Conservation (phyloP, 2,329 filamentous ascomycete genomes). For the Pseudogymnoascus sp. region DNA sequence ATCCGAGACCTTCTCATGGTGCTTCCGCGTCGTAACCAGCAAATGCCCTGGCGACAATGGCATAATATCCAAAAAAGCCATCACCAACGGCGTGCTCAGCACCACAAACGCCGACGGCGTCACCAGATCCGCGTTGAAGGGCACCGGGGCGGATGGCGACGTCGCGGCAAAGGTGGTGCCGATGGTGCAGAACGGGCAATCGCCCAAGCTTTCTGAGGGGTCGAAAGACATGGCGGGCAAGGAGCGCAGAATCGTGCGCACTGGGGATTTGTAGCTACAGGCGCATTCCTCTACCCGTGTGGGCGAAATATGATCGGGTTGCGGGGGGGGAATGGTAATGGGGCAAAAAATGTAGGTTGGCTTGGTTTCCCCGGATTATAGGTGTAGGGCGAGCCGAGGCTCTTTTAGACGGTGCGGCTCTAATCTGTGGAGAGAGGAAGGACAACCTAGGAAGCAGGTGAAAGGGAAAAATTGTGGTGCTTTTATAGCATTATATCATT, state of each 20-base stretch:
- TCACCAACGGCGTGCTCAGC: constrained; percentile 64
- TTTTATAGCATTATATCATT: not conserved
- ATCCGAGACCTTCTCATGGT: constrained; percentile 71
- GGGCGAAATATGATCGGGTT: not conserved
- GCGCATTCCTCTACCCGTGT: not conserved
- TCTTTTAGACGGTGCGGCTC: not conserved
- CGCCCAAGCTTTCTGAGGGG: not conserved
- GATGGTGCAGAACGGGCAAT: constrained; percentile 58
- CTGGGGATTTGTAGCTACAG: not conserved
- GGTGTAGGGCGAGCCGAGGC: not conserved
- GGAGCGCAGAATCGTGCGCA: not conserved
- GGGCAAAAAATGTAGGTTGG: not conserved
- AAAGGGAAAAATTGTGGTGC: not conserved
- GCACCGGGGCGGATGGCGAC: constrained; percentile 26
- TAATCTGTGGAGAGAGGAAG: not conserved
- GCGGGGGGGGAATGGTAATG: not conserved
- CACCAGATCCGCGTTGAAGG: constrained; percentile 25
- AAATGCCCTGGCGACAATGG: constrained; percentile 78
- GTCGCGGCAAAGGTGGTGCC: constrained; percentile 36
- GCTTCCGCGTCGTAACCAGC: constrained; percentile 67
- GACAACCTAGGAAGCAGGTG: not conserved
- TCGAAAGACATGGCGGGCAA: not conserved
- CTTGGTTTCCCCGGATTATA: not conserved
- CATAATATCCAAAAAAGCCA: constrained; percentile 91
- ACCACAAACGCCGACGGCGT: constrained; percentile 51